These are phyloP conservation scores for Tricholoma matsutake DNA, from an alignment of 768 basidiomycete genomes.

Conservation along the genomic window DNA sequence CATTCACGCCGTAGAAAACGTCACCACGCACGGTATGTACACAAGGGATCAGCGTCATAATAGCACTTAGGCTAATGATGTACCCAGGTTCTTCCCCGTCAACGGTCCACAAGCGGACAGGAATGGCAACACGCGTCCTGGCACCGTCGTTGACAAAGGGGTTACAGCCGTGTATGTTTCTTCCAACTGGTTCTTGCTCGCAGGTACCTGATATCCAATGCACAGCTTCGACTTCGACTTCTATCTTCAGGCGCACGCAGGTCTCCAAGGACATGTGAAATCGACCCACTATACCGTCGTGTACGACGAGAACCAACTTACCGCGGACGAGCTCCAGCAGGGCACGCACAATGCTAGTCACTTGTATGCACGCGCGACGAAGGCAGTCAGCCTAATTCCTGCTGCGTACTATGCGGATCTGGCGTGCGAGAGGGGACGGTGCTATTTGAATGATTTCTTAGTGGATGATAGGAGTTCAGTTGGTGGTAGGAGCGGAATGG, in stretches of 20 bases:
- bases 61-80: not conserved
- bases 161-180: conserved; percentile 60
- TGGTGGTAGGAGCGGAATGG: conserved; percentile 25
- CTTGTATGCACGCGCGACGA: conserved; percentile 79
- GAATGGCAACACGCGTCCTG: conserved; percentile 77
- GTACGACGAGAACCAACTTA: conserved; percentile 72
- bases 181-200: conserved; percentile 13
- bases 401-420: conserved; percentile 81
- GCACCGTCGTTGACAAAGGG: conserved; percentile 79
- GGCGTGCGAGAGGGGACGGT: conserved; percentile 77
- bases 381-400: conserved; percentile 78
- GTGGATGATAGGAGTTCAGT: conserved; percentile 46
- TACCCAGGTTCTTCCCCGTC: conserved; percentile 53
- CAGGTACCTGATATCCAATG: not conserved
- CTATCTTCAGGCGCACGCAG: conserved; percentile 72
- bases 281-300: conserved; percentile 79
- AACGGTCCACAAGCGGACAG: conserved; percentile 45
- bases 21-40: conserved; percentile 54
- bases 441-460: conserved; percentile 72
- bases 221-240: conserved; percentile 61
- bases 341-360: conserved; percentile 70
- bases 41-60: not conserved
- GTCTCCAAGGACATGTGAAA: conserved; percentile 67
- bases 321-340: conserved; percentile 69
- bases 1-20: conserved; percentile 46